A percentile compares a stretch with the other conserved stretches of the same genome.
Evolutionary conservation across 2,329 filamentous ascomycete genomes (phyloP).

Genomic region (Microsporum audouinii): DNA sequence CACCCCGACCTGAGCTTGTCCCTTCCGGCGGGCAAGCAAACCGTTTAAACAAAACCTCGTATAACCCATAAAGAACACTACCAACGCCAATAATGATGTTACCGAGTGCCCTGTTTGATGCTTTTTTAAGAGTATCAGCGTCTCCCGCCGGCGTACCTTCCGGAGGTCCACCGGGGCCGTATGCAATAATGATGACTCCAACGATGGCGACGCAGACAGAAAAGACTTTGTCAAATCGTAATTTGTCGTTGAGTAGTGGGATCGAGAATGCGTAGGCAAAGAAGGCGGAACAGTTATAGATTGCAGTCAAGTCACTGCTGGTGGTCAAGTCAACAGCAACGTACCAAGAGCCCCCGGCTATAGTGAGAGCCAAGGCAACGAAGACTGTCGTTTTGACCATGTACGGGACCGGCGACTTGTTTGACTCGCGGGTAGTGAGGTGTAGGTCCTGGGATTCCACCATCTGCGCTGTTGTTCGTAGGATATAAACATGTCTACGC

Average conservation of each 20-base stretch:
- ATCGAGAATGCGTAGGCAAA: conserved; percentile 97
- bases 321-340: conserved; percentile 88
- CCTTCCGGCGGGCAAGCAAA: conserved; percentile 88
- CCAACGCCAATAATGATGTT: conserved; percentile 88
- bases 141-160: conserved; percentile 29
- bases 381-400: conserved; percentile 68
- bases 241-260: conserved; percentile 71
- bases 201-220: conserved; percentile 78
- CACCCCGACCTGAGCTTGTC: conserved; percentile 70
- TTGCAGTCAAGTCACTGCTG: conserved; percentile 85
- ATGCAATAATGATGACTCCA: conserved; percentile 89
- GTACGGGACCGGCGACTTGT: conserved; percentile 52
- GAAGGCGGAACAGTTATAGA: conserved; percentile 98
- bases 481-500: conserved; percentile 55
- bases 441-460: conserved; percentile 68
- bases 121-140: conserved; percentile 34
- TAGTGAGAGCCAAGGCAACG: conserved; percentile 73
- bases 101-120: conserved; percentile 60
- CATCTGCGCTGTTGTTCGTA: conserved; percentile 66
- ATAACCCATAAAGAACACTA: conserved; percentile 86
- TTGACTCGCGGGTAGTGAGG: conserved; percentile 35
- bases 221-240: conserved; percentile 72
- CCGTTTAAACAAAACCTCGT: conserved; percentile 93
- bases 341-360: conserved; percentile 92
- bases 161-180: conserved; percentile 60